Evolutionary conservation across 257 asterid species (phyloP).

Genomic region (Solanum rostratum): DNA sequence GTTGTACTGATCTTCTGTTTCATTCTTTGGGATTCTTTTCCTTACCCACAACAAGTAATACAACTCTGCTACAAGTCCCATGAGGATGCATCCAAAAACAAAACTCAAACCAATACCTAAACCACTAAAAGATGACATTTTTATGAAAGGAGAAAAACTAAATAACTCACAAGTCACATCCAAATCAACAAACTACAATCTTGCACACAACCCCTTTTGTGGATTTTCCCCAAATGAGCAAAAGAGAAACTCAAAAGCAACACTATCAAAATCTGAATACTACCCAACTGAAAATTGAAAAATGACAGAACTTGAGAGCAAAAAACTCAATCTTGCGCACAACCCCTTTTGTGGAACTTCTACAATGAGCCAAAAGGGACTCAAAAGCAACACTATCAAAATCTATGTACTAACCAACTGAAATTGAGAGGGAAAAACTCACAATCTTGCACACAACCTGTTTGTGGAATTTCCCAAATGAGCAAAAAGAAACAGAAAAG

Average conservation of each 20-base stretch:
- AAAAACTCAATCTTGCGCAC: neutral
- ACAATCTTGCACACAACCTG: neutral
- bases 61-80: conserved; percentile 66
- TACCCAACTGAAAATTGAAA: neutral
- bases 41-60: conserved; percentile 70
- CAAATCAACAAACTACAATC: neutral
- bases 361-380: neutral
- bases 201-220: neutral
- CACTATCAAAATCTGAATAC: neutral
- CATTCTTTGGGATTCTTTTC: conserved; percentile 29
- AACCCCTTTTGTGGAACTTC: neutral
- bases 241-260: neutral
- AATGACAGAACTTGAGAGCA: conserved; percentile 18
- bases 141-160: neutral
- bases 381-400: neutral
- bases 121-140: conserved; percentile 65
- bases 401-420: neutral
- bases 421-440: neutral
- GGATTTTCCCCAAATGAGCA: neutral
- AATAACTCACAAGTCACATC: conserved; percentile 6
- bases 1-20: conserved; percentile 5
- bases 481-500: neutral
- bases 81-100: conserved; percentile 49
- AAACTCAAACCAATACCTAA: conserved; percentile 70
- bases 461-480: neutral